Conservation (phyloP, 768 basidiomycete genomes). For the Trichaptum fuscoviolaceum region DNA sequence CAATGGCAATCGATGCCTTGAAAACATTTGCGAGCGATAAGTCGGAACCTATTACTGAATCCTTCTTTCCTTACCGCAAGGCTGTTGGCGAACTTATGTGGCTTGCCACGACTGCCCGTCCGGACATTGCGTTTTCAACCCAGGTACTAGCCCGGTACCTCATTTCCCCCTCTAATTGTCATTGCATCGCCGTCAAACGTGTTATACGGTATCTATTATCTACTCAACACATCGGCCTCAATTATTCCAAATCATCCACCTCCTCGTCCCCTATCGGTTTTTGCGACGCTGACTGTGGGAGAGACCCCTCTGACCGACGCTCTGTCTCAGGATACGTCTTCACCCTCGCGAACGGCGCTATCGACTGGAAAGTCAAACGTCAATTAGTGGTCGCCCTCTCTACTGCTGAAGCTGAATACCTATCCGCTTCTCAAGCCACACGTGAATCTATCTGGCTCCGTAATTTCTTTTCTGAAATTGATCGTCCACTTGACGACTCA, state of each 20-base stretch:
- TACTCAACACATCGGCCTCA: conserved; percentile 11
- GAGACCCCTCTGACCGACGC: conserved; percentile 16
- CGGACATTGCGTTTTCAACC: conserved; percentile 18
- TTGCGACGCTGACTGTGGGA: conserved; percentile 23
- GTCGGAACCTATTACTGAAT: conserved; percentile 4
- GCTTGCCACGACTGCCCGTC: conserved; percentile 6
- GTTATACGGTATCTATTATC: conserved; percentile 22
- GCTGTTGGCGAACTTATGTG: conserved; percentile 1
- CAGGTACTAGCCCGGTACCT: conserved; percentile 18
- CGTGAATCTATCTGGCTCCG: conserved; percentile 18
- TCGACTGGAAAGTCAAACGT: conserved; percentile 22
- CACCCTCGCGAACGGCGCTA: conserved; percentile 16
- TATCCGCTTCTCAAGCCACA: conserved; percentile 16
- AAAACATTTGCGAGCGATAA: conserved; percentile 14
- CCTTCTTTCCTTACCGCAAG: conserved; percentile 5
- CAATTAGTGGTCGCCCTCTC: conserved; percentile 22
- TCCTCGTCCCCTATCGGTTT: conserved; percentile 10
- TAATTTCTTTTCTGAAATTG: conserved; percentile 7
- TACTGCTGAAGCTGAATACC: conserved; percentile 24
- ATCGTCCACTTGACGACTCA: neutral
- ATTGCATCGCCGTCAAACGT: conserved; percentile 21
- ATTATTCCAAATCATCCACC: neutral
- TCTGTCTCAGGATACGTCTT: conserved; percentile 24
- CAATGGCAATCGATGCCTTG: conserved; percentile 16
- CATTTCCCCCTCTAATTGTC: conserved; percentile 19